Conservation (phyloP, 805 yeast species). For the Candida sphagnicola region DNA sequence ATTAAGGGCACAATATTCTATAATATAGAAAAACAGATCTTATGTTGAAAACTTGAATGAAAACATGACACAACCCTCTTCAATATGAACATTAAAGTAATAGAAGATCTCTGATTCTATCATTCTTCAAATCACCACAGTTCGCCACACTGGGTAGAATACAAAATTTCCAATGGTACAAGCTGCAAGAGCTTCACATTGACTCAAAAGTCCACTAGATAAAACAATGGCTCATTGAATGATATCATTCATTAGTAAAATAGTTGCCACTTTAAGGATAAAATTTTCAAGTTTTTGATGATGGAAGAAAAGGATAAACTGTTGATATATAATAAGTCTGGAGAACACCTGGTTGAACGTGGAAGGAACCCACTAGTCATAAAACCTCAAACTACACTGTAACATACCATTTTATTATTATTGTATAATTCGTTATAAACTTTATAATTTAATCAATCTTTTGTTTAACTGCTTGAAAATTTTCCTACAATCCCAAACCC, state of each 20-base stretch:
- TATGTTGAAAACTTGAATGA: too few relatives aligned
- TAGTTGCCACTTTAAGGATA: too few relatives aligned
- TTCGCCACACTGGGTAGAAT: not conserved
- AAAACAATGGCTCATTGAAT: too few relatives aligned
- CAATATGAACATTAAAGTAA: not conserved
- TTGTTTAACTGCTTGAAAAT: not conserved
- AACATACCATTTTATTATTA: not conserved
- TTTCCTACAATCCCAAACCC: not conserved
- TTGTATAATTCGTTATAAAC: conserved; percentile 1
- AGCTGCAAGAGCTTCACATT: too few relatives aligned
- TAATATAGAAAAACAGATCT: too few relatives aligned
- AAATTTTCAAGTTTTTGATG: not conserved
- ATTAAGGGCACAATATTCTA: too few relatives aligned
- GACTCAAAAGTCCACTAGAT: too few relatives aligned
- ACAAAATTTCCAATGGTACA: not conserved
- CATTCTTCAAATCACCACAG: not conserved
- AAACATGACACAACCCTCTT: too few relatives aligned
- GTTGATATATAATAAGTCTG: too few relatives aligned
- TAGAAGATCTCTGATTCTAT: too few relatives aligned
- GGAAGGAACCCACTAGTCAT: not conserved
- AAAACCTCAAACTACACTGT: not conserved
- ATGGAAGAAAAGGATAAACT: not conserved
- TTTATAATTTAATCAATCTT: not conserved
- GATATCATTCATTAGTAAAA: too few relatives aligned
- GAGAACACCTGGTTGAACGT: not conserved